These are phyloP conservation scores for Zea mays DNA, from an alignment of 176 grass and related monocot genomes.

Conservation along the genomic window DNA sequence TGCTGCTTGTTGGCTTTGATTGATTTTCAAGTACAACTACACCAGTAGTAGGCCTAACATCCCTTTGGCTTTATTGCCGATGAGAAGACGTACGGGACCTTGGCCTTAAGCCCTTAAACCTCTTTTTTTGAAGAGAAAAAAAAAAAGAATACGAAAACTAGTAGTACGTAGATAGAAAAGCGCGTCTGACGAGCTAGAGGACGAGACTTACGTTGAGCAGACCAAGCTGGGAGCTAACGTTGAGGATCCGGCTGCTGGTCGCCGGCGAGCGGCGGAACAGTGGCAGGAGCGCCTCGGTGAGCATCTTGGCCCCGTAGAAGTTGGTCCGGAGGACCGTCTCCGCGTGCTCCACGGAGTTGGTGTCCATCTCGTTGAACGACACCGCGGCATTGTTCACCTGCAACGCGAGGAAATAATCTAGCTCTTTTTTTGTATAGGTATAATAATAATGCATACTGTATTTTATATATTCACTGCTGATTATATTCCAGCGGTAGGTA, in stretches of 20 bases:
- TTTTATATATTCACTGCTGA: too few species aligned
- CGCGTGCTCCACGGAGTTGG: conserved; percentile 80
- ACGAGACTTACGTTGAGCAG: conserved; percentile 72
- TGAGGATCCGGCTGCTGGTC: conserved; percentile 70
- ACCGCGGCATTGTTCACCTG: conserved; percentile 93
- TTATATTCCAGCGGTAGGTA: too few species aligned
- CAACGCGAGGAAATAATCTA: not conserved
- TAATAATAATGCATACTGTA: too few species aligned
- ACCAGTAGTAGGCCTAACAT: too few species aligned
- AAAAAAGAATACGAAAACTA: too few species aligned
- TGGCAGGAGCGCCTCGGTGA: conserved; percentile 72
- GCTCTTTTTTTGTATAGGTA: too few species aligned
- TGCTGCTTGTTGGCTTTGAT: too few species aligned
- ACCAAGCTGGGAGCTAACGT: conserved; percentile 90
- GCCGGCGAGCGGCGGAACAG: conserved; percentile 59
- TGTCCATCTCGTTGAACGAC: conserved; percentile 80
- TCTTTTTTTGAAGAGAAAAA: too few species aligned
- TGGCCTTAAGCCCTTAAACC: too few species aligned
- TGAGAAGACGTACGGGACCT: too few species aligned
- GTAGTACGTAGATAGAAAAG: not conserved
- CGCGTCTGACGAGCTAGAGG: not conserved
- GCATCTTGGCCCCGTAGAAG: conserved; percentile 72
- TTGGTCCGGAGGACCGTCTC: conserved; percentile 78
- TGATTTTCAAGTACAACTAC: too few species aligned
- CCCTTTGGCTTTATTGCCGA: too few species aligned